Percentiles rank a stretch among this genome's conserved stretches.
These are phyloP conservation scores for Skeletonema costatum DNA, from an alignment of 108 stramenopile species.

Conservation along the genomic window DNA sequence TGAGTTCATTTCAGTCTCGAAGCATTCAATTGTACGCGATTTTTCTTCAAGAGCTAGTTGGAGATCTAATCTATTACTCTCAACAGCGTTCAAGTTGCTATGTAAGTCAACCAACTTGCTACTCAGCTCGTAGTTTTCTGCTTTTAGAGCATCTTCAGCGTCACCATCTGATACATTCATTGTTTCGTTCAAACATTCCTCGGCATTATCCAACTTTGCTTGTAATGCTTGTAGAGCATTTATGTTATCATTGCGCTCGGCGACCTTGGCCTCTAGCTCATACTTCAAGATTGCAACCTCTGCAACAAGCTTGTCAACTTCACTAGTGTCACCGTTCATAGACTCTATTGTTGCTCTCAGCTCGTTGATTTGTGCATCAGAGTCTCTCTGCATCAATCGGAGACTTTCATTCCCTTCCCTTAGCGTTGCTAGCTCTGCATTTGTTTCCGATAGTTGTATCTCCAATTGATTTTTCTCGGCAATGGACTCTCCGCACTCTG, in stretches of 20 bases:
- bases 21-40: neutral
- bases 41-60: constrained; percentile 25
- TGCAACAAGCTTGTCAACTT: constrained; percentile 26
- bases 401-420: constrained; percentile 35
- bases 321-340: constrained; percentile 21
- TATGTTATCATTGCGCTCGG: constrained; percentile 22
- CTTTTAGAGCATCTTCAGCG: constrained; percentile 9
- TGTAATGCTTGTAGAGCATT: constrained; percentile 26
- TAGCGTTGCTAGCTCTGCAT: constrained; percentile 5
- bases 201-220: constrained; percentile 25
- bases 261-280: constrained; percentile 25
- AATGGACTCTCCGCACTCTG: constrained; percentile 20
- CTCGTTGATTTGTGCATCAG: constrained; percentile 20
- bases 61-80: constrained; percentile 25
- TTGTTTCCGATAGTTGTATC: constrained; percentile 21
- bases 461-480: neutral
- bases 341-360: constrained; percentile 32
- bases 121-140: constrained; percentile 24
- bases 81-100: constrained; percentile 2
- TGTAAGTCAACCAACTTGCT: constrained; percentile 19
- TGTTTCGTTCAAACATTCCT: constrained; percentile 8
- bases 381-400: constrained; percentile 16
- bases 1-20: constrained; percentile 19
- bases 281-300: constrained; percentile 40
- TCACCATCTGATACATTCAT: neutral